Percentiles rank a stretch among this genome's conserved stretches.
Evolutionary conservation across 2,329 filamentous ascomycete species (phyloP).

Genomic region (Fusarium nematophilum): DNA sequence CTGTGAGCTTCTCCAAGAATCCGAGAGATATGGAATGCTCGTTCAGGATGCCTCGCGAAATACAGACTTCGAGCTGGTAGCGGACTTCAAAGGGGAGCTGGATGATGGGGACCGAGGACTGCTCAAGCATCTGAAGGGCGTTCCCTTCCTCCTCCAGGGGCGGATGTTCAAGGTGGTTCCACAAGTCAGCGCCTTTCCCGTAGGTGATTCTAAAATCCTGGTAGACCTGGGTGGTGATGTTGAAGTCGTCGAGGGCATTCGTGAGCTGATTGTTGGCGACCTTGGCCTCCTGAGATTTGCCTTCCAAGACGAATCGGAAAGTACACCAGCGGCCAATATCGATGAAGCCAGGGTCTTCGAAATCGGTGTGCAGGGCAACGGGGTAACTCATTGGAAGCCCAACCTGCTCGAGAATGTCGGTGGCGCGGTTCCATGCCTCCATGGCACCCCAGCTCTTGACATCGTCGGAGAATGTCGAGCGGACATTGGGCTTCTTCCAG

Average conservation of each 20-base stretch:
- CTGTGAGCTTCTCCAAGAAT: slow-evolving; percentile 74
- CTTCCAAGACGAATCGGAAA: slow-evolving; percentile 59
- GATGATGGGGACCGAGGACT: slow-evolving; percentile 26
- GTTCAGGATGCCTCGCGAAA: slow-evolving; percentile 81
- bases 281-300: slow-evolving; percentile 35
- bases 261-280: slow-evolving; percentile 57
- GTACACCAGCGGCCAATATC: slow-evolving; percentile 69
- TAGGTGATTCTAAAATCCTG: slow-evolving; percentile 55
- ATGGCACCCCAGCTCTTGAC: slow-evolving; percentile 52
- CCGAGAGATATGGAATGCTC: slow-evolving; percentile 77
- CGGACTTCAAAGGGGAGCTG: slow-evolving; percentile 76
- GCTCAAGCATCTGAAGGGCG: slow-evolving; percentile 45
- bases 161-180: slow-evolving; percentile 47
- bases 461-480: slow-evolving; percentile 48
- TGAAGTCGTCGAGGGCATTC: slow-evolving; percentile 75
- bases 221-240: slow-evolving; percentile 65
- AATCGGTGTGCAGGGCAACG: slow-evolving; percentile 53
- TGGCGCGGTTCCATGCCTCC: slow-evolving; percentile 62
- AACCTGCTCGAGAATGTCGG: slow-evolving; percentile 55
- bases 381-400: slow-evolving; percentile 48
- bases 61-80: slow-evolving; percentile 92
- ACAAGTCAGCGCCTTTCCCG: slow-evolving; percentile 40
- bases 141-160: slow-evolving; percentile 25
- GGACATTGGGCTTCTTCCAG: slow-evolving; percentile 50
- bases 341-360: slow-evolving; percentile 52